Conservation (phyloP, 83 land plant genomes). For the Larix sibirica region DNA sequence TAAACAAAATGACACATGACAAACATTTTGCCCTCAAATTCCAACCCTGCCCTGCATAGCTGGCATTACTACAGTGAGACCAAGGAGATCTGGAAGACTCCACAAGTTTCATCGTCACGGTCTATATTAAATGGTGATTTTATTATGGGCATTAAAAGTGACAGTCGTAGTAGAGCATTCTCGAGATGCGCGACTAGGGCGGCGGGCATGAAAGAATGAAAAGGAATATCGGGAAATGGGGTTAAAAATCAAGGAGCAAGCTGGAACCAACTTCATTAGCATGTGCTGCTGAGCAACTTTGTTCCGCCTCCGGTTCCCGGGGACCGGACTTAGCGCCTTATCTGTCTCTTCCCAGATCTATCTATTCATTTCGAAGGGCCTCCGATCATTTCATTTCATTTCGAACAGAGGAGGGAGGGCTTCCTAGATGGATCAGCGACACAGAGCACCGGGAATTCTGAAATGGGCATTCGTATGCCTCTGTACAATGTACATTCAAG, state of each 20-base stretch:
- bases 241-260: not conserved
- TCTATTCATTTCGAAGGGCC: not conserved
- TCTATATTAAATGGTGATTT: no score
- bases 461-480: not conserved
- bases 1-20: no score
- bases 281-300: not conserved
- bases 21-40: no score
- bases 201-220: not conserved
- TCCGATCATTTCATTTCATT: not conserved
- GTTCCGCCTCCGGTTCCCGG: not conserved
- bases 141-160: no score
- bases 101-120: no score
- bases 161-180: not conserved
- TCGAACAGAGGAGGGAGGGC: no score
- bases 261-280: conserved; percentile 1
- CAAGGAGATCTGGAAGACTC: not conserved
- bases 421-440: not conserved
- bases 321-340: not conserved
- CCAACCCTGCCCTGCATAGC: no score
- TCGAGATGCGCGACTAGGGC: not conserved
- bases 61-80: not conserved
- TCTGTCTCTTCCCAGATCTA: not conserved
- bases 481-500: not conserved
- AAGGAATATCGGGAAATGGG: not conserved
- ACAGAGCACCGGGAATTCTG: not conserved